Evolutionary conservation across 1,284 basidiomycete species (phyloP).

Genomic region (Schizophyllum amplum): DNA sequence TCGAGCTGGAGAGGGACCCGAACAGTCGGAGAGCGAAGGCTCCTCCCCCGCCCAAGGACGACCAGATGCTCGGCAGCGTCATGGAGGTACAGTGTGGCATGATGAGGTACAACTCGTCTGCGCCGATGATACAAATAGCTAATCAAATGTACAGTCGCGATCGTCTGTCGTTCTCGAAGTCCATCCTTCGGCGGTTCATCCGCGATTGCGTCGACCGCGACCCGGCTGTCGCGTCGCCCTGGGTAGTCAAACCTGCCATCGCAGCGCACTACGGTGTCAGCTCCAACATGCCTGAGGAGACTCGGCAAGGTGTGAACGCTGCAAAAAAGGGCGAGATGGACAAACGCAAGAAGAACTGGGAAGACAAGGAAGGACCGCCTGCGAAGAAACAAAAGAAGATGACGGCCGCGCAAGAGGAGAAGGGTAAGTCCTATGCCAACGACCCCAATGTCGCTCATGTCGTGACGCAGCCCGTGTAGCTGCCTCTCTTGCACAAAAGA

Average conservation of each 20-base stretch:
- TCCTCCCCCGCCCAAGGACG: constrained; percentile 37
- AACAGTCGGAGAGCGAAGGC: constrained; percentile 45
- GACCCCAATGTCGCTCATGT: constrained; percentile 9
- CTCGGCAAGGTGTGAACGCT: constrained; percentile 68
- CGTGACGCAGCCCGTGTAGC: constrained; percentile 24
- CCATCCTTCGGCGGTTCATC: constrained; percentile 92
- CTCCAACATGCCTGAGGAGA: constrained; percentile 78
- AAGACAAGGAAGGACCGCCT: constrained; percentile 72
- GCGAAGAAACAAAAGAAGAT: constrained; percentile 78
- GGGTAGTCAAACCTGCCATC: constrained; percentile 85
- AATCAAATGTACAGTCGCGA: constrained; percentile 62
- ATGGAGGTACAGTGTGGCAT: constrained; percentile 76
- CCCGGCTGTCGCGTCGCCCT: constrained; percentile 86
- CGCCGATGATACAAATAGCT: constrained; percentile 2
- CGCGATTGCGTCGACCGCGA: constrained; percentile 91
- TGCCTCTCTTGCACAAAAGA: constrained; percentile 31
- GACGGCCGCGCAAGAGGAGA: constrained; percentile 60
- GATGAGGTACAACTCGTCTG: constrained; percentile 53
- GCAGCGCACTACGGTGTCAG: constrained; percentile 81
- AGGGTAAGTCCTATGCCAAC: constrained; percentile 35
- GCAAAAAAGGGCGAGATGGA: constrained; percentile 84
- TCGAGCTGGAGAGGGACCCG: constrained; percentile 65
- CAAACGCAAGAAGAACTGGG: constrained; percentile 83
- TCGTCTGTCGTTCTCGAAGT: constrained; percentile 91
- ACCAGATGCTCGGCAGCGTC: constrained; percentile 56